Conservation (phyloP, 2,329 filamentous ascomycete species). For the Verticillium dahliae region DNA sequence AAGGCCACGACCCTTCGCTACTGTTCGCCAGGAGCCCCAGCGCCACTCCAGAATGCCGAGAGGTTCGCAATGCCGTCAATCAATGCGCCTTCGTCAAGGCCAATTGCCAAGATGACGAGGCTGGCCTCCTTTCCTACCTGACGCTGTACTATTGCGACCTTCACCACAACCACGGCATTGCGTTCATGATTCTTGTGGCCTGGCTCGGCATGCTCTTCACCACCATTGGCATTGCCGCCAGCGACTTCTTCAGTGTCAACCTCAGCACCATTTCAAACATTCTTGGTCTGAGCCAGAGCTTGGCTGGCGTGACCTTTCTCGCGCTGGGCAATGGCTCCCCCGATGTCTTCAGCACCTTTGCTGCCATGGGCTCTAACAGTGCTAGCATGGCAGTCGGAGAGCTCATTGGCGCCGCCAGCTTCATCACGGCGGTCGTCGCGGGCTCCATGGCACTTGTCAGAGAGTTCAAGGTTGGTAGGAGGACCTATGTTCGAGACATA, state of each 20-base stretch:
- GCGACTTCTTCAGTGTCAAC: slow-evolving; percentile 97
- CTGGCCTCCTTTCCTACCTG: slow-evolving; percentile 83
- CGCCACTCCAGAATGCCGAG: slow-evolving; percentile 55
- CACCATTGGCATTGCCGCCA: slow-evolving; percentile 95
- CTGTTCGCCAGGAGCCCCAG: slow-evolving; percentile 18
- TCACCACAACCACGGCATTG: slow-evolving; percentile 60
- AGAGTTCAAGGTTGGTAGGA: slow-evolving; percentile 84
- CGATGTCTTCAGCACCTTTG: slow-evolving; percentile 97
- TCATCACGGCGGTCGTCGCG: slow-evolving; percentile 93
- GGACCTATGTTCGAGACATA: slow-evolving; percentile 87
- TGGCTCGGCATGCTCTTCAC: slow-evolving; percentile 92
- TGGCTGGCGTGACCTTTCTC: slow-evolving; percentile 92
- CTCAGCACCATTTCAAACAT: slow-evolving; percentile 86
- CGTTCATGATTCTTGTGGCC: slow-evolving; percentile 68
- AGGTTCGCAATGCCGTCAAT: slow-evolving; percentile 70
- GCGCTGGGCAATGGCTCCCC: slow-evolving; percentile 97
- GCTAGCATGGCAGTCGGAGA: slow-evolving; percentile 96
- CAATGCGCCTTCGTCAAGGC: slow-evolving; percentile 79
- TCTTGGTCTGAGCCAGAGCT: slow-evolving; percentile 88
- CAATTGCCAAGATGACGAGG: slow-evolving; percentile 84
- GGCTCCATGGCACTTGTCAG: slow-evolving; percentile 96
- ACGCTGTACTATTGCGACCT: slow-evolving; percentile 84
- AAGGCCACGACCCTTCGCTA: slow-evolving; percentile 9
- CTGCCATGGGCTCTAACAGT: slow-evolving; percentile 93
- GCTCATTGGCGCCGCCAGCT: slow-evolving; percentile 87